Evolutionary conservation across 164 flowering plant genomes (phyloP).

Genomic region (Stephania cephalantha): DNA sequence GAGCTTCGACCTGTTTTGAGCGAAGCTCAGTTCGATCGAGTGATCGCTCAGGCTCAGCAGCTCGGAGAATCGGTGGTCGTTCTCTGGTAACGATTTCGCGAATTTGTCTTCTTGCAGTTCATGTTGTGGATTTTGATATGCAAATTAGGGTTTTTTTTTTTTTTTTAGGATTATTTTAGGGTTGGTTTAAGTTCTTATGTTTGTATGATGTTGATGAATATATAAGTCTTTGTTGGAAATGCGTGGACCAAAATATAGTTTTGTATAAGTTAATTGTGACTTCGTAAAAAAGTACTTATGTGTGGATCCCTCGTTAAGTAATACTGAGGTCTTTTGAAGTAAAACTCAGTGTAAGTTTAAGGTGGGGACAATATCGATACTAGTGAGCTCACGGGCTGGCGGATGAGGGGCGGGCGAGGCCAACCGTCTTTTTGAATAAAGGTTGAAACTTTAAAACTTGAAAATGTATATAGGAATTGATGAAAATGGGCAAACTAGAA

Average conservation of each 20-base stretch:
- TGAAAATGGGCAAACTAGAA: too few relatives aligned
- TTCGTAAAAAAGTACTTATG: too few relatives aligned
- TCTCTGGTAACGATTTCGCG: slow-evolving; percentile 45
- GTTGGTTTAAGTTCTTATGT: not conserved
- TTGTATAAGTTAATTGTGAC: too few relatives aligned
- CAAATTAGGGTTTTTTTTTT: not conserved
- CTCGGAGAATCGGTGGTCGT: slow-evolving; percentile 43
- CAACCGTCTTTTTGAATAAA: too few relatives aligned
- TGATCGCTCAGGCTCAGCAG: slow-evolving; percentile 55
- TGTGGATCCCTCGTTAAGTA: too few relatives aligned
- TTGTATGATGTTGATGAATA: not conserved
- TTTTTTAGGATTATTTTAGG: not conserved
- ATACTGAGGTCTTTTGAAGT: too few relatives aligned
- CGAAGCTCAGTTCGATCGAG: slow-evolving; percentile 59
- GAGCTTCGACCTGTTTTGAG: slow-evolving; percentile 39
- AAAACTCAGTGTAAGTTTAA: too few relatives aligned
- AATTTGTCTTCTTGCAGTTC: not conserved
- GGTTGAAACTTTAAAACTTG: too few relatives aligned
- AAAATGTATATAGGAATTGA: too few relatives aligned
- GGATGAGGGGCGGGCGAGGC: too few relatives aligned
- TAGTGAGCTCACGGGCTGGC: too few relatives aligned
- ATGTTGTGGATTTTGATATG: not conserved
- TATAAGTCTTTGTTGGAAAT: not conserved
- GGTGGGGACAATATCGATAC: too few relatives aligned
- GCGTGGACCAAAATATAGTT: not conserved